Evolutionary conservation across 1,139 yeast genomes (phyloP), one percentile per base, ranked within the genome.

Genomic region (Cylindricascospora bacillispora): DNA sequence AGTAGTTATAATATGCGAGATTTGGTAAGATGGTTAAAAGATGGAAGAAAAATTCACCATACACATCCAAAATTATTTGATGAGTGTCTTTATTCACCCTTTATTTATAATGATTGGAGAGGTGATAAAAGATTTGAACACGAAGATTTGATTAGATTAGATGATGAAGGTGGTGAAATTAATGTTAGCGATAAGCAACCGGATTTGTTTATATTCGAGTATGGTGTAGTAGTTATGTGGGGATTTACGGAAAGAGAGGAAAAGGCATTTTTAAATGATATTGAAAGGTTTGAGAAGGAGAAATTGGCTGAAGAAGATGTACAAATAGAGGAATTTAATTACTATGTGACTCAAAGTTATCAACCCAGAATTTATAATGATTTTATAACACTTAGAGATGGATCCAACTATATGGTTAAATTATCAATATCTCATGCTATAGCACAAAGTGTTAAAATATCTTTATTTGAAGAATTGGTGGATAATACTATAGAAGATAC

Each of bases 401-500:
- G 86, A 41, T 67, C 80, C 3, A 86, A 85, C 52, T 86, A 85
- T 50, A 81, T 85, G 93, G 62, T 82, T 36, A 85, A 85, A 55
- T 60, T 85, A 28, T 80, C 93, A 5, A 81, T 85, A 14, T 81
- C 94, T 3, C 94, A 83, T 57, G 94, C 95, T 0, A 67, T 85
- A 14, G 86, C 95, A 0, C 95, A 85, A 54, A 76, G 92, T 24
- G 97, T 83, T 27, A 89, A 89, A 54, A 86, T 89, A 15, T 86
- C 97, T 3, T 59, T 89, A 27, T 89, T 86, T 55, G 98, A 89
- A 56, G 97, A 86, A 53, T 67, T 89, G 40, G 94, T 89, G 6
- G 95, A 86, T 55, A 85, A 85, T 51, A 89, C 97, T 2, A 89
- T 89, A 47, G 94, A 85, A 52, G 95, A 83, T 49, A 89, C 97